Evolutionary conservation across 2,329 filamentous ascomycete genomes (phyloP).

Genomic region (Aspergillus caelatus): DNA sequence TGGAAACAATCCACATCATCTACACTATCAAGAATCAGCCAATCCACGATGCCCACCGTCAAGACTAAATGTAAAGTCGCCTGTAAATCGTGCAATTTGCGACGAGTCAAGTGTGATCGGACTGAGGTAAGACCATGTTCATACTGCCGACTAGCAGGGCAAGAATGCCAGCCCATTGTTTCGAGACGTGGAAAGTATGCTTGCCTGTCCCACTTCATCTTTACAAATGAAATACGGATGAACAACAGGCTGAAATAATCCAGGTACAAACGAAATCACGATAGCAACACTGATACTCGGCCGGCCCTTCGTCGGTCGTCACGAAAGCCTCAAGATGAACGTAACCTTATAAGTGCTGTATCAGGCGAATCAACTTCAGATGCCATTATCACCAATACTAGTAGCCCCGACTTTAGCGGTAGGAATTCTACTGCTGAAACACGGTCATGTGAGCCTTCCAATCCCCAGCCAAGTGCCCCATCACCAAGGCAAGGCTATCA

Average conservation of each 20-base stretch:
- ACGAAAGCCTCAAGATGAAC: not conserved
- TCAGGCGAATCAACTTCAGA: not conserved
- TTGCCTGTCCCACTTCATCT: not conserved
- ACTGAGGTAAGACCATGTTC: constrained; percentile 9
- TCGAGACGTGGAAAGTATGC: constrained; percentile 16
- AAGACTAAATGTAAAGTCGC: constrained; percentile 8
- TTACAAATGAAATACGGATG: not conserved
- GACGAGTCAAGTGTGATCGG: constrained; percentile 13
- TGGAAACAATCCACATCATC: not conserved
- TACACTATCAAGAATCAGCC: not conserved
- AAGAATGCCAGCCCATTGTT: constrained; percentile 14
- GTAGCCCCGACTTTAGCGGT: not conserved
- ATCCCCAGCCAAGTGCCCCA: not conserved
- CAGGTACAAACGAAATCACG: not conserved
- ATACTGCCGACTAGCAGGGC: constrained; percentile 7
- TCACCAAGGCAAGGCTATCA: not conserved
- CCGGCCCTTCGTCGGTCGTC: not conserved
- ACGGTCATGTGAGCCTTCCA: no score
- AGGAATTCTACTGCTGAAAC: not conserved
- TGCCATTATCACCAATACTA: not conserved
- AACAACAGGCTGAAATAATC: not conserved
- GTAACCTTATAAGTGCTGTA: not conserved
- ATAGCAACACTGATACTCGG: not conserved
- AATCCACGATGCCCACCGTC: not conserved
- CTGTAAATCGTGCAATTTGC: constrained; percentile 11